Base-by-base conservation (phyloP, 2,329 filamentous ascomycete species). In the Colletotrichum acutatum region DNA sequence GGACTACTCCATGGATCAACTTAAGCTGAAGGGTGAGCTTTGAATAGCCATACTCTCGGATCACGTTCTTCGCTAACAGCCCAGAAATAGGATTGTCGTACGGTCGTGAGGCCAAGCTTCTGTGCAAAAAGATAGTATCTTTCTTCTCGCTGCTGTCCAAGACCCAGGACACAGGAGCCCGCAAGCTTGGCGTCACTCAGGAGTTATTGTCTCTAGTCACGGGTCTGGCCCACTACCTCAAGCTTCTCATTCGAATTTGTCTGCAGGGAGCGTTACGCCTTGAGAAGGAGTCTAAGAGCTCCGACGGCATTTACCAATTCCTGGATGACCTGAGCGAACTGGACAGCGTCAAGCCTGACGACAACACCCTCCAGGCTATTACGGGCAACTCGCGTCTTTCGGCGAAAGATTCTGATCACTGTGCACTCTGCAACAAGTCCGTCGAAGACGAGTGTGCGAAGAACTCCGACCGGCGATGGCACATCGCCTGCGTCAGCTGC, bases 71-170 rank as follows among this genome's bases (percentile, higher is more conserved):
- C 42, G 22, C 71, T 71, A 59, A 74, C 68, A 52, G 24, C 19
- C 19, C 53, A 54, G 30, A 28, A 75, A 37, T 80, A 94, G 95
- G 94, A 75, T 88, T 99, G 74, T 94, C 95, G 11, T 99, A 98
- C 80, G 93, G 94, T 22, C 92, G 97, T 78, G 97, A 99, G 85
- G 94, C 97, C n/a, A 99, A 99, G 83, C 88, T 99, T 63, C 90
- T 99, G n/a, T 99, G 97, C 87, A 99, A 99, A 84, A 99, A 99
- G 83, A 97, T 99, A 67, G 97, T 99, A 6, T 94, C 96, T 30
- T 99, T 99, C 86, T 99, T 99, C 82, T 95, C 95, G 14, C 86
- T 99, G 22, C 88, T 99, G 9, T 97, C 96, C 6, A 98, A 98
- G 82, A 97, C 95, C 1, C 96, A 98, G 80, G 95, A 98, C 79